Evolutionary conservation across 2,329 filamentous ascomycete genomes (phyloP).

Genomic region (Aspergillus udagawae): DNA sequence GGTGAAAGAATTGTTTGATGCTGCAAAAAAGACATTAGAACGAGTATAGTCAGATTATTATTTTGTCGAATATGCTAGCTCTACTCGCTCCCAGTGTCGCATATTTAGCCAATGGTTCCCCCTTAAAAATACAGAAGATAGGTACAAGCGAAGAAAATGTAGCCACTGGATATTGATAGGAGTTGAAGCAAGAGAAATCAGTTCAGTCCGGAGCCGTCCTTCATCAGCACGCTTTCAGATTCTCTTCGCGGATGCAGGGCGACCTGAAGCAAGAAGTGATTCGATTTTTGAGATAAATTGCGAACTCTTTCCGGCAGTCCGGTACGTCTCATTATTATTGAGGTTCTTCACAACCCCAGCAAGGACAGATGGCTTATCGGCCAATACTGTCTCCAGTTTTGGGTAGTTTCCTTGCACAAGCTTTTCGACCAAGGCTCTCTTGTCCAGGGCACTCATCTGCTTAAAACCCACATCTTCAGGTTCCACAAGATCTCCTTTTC

Average conservation of each 20-base stretch:
- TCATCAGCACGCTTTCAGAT: conserved; percentile 11
- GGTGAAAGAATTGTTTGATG: conserved; percentile 43
- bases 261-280: conserved; percentile 29
- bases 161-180: not conserved
- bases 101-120: too few relatives aligned
- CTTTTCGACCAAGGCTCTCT: conserved; percentile 27
- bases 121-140: not conserved
- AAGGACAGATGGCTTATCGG: conserved; percentile 24
- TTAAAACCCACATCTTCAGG: conserved; percentile 28
- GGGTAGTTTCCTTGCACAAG: conserved; percentile 34
- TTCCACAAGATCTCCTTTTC: conserved; percentile 36
- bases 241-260: conserved; percentile 19
- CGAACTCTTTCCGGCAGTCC: conserved; percentile 30
- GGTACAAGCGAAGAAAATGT: not conserved
- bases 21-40: conserved; percentile 37
- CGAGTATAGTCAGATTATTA: conserved; percentile 18
- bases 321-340: conserved; percentile 41
- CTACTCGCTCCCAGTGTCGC: not conserved
- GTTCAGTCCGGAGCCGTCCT: conserved; percentile 9
- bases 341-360: conserved; percentile 33
- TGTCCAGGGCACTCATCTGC: conserved; percentile 21
- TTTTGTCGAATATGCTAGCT: not conserved
- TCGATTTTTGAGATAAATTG: conserved; percentile 37
- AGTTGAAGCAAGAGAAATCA: conserved; percentile 3
- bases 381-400: conserved; percentile 8